Conservation (phyloP, 805 yeast genomes). For the Saturnispora silvae region DNA sequence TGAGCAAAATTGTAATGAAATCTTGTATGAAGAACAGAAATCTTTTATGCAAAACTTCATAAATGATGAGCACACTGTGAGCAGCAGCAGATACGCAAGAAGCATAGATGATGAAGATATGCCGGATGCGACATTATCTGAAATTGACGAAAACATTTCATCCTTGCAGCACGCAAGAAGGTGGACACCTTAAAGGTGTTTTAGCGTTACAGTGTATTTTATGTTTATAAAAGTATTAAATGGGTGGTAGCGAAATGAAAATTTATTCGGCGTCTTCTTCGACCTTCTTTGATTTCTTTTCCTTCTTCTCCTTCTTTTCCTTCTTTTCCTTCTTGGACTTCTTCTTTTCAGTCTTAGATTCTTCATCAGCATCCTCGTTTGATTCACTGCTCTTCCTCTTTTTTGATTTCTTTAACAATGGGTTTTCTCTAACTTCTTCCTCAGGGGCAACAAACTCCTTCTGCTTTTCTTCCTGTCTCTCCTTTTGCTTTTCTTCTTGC, state of each 20-base stretch:
- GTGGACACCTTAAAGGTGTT: slow-evolving; percentile 3
- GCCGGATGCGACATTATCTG: slow-evolving; percentile 1
- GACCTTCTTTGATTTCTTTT: slow-evolving; percentile 22
- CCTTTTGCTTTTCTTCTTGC: slow-evolving; percentile 59
- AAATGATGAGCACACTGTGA: too few relatives aligned
- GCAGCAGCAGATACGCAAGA: too few relatives aligned
- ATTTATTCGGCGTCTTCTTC: slow-evolving; percentile 9
- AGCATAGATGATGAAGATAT: too few relatives aligned
- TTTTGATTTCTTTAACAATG: slow-evolving; percentile 23
- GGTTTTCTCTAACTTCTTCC: slow-evolving; percentile 39
- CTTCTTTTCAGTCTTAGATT: slow-evolving; percentile 23
- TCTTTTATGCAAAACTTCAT: too few relatives aligned
- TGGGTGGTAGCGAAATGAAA: neutral
- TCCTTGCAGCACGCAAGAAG: slow-evolving; percentile 6
- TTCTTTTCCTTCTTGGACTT: slow-evolving; percentile 22
- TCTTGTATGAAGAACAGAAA: neutral
- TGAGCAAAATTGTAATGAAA: too few relatives aligned
- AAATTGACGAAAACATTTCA: slow-evolving; percentile 6
- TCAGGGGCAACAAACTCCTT: slow-evolving; percentile 81
- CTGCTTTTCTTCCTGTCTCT: slow-evolving; percentile 57
- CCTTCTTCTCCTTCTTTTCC: slow-evolving; percentile 23
- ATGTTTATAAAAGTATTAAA: slow-evolving; percentile 1
- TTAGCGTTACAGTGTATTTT: neutral
- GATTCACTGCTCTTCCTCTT: slow-evolving; percentile 22
- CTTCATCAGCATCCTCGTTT: slow-evolving; percentile 18